Evolutionary conservation across 1,284 basidiomycete genomes (phyloP).

Genomic region (Ganoderma leucocontextum): DNA sequence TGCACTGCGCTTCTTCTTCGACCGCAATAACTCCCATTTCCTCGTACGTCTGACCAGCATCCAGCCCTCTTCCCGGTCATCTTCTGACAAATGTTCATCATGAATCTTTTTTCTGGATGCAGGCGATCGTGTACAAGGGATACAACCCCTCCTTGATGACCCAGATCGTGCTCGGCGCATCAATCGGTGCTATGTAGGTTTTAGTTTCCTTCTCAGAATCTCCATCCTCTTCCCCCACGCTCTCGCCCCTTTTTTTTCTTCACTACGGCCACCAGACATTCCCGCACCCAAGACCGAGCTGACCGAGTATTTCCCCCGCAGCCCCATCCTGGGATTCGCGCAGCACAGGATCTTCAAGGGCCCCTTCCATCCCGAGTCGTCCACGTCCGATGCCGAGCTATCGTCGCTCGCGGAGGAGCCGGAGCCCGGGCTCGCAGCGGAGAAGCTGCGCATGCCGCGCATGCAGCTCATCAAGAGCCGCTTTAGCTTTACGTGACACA

Average conservation of each 20-base stretch:
- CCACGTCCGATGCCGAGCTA: slow-evolving; percentile 15
- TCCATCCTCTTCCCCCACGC: too few species aligned
- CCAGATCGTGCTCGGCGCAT: slow-evolving; percentile 54
- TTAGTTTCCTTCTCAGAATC: not conserved
- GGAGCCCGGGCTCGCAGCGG: slow-evolving; percentile 13
- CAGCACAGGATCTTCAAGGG: slow-evolving; percentile 44
- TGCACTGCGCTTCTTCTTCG: slow-evolving; percentile 68
- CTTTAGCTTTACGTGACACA: slow-evolving; percentile 22
- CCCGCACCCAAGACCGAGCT: not conserved
- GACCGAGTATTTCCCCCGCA: slow-evolving; percentile 19
- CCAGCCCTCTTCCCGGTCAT: not conserved
- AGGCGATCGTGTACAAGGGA: slow-evolving; percentile 55
- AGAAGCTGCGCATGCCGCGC: slow-evolving; percentile 16
- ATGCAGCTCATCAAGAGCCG: slow-evolving; percentile 28
- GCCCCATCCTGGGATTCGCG: slow-evolving; percentile 39
- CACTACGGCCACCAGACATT: too few species aligned
- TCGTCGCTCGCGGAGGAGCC: slow-evolving; percentile 20
- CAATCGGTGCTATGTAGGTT: slow-evolving; percentile 44
- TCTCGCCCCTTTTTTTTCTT: not conserved
- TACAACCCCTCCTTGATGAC: slow-evolving; percentile 57
- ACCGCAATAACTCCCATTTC: slow-evolving; percentile 64
- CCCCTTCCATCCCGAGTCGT: slow-evolving; percentile 32
- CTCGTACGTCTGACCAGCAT: slow-evolving; percentile 49
- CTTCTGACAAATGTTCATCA: slow-evolving; percentile 7
- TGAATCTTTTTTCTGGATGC: slow-evolving; percentile 1